Percentiles rank a stretch among this genome's conserved stretches.
Conservation (phyloP, 2,329 filamentous ascomycete species). For the Aspergillus caelatus region DNA sequence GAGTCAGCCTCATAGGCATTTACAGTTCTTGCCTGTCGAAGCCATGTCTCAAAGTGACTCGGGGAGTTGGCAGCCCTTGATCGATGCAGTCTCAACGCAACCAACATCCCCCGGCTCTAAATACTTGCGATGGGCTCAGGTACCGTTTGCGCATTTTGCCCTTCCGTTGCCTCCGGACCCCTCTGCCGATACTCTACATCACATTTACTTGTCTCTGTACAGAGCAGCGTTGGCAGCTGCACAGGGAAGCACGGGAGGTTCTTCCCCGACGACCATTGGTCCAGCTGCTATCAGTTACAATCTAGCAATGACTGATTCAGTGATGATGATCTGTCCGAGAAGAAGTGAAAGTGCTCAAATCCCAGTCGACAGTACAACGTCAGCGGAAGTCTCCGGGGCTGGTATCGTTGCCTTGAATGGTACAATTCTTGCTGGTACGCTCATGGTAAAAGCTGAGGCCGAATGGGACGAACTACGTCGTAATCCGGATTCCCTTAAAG, state of each 20-base stretch:
- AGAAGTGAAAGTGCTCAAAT: conserved; percentile 49
- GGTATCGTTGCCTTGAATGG: conserved; percentile 58
- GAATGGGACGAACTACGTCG: conserved; percentile 55
- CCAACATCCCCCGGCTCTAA: conserved; percentile 19
- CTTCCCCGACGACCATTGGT: conserved; percentile 30
- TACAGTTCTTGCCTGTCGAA: conserved; percentile 53
- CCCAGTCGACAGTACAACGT: conserved; percentile 39
- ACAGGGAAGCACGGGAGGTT: conserved; percentile 23
- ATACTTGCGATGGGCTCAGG: conserved; percentile 28
- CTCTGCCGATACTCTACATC: conserved; percentile 38
- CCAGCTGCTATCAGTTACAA: conserved; percentile 59
- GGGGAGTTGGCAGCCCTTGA: conserved; percentile 52
- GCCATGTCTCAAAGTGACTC: conserved; percentile 42
- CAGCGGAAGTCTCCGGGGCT: conserved; percentile 30
- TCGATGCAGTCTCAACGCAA: conserved; percentile 39
- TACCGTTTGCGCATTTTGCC: conserved; percentile 57
- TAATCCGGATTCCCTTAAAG: conserved; percentile 45
- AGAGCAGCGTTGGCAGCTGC: conserved; percentile 38
- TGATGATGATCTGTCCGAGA: conserved; percentile 59
- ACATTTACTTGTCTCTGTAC: conserved; percentile 47
- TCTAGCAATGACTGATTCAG: conserved; percentile 57
- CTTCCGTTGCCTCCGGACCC: conserved; percentile 45
- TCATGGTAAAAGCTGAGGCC: conserved; percentile 60
- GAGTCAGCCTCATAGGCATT: conserved; percentile 51
- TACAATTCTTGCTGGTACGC: conserved; percentile 58